phyloP scores from a whole-genome alignment of 2,329 filamentous ascomycete species.

The Ascochyta viciae-villosae region DNA sequence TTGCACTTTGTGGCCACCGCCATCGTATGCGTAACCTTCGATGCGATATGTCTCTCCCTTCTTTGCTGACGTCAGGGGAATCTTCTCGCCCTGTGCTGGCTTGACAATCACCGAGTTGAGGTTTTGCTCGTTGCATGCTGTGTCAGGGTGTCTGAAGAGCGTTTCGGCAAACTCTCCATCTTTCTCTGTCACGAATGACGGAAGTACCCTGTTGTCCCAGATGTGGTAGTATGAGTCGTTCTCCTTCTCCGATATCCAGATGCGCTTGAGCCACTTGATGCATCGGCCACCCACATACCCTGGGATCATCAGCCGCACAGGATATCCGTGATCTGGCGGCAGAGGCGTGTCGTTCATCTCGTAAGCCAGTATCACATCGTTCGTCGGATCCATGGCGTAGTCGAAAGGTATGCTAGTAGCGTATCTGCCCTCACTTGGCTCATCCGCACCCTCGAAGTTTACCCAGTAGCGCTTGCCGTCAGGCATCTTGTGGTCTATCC shows the following conservation, averaged over 20 bases:
- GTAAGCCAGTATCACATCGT: conserved; percentile 22
- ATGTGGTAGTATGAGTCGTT: conserved; percentile 62
- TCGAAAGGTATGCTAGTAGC: conserved; percentile 56
- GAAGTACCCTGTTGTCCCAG: conserved; percentile 63
- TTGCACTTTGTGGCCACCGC: conserved; percentile 58
- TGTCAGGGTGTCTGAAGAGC: conserved; percentile 58
- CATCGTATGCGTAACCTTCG: conserved; percentile 60
- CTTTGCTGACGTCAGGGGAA: conserved; percentile 49
- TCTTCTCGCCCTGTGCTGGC: conserved; percentile 53
- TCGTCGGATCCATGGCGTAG: conserved; percentile 15
- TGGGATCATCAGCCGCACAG: conserved; percentile 57
- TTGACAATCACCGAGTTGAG: conserved; percentile 61
- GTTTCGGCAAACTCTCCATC: conserved; percentile 57
- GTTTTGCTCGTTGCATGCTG: conserved; percentile 55
- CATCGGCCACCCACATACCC: conserved; percentile 59
- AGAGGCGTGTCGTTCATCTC: conserved; percentile 58
- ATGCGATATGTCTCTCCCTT: conserved; percentile 54
- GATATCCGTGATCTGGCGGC: conserved; percentile 55
- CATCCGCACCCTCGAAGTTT: conserved; percentile 60
- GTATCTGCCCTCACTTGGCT: conserved; percentile 58
- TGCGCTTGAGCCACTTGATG: conserved; percentile 62
- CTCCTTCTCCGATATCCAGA: conserved; percentile 57
- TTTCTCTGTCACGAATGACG: conserved; percentile 57
- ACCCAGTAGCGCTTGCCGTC: conserved; percentile 50
- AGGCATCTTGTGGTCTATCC: conserved; percentile 32